phyloP scores from a whole-genome alignment of 2,329 filamentous ascomycete species.

The Sclerotinia glacialis region DNA sequence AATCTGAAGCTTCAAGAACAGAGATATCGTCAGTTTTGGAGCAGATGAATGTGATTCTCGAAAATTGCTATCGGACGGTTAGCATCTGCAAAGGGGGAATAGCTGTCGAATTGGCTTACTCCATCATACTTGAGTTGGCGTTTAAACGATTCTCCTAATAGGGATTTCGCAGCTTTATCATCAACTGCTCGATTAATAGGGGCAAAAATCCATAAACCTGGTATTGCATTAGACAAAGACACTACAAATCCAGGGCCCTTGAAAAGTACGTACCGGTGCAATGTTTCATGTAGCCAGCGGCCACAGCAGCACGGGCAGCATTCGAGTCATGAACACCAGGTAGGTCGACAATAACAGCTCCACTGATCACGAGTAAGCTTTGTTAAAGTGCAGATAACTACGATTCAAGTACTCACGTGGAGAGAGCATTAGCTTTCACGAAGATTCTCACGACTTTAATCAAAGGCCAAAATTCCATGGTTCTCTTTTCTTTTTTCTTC shows the following conservation, averaged over 20 bases:
- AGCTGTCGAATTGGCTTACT: constrained; percentile 26
- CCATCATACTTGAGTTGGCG: constrained; percentile 59
- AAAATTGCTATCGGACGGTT: constrained; percentile 10
- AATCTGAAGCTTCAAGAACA: constrained; percentile 41
- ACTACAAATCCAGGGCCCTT: neutral
- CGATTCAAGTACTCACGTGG: constrained; percentile 23
- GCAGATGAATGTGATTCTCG: constrained; percentile 50
- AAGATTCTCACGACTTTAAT: constrained; percentile 45
- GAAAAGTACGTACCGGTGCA: constrained; percentile 43
- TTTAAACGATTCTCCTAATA: constrained; percentile 57
- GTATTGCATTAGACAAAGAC: neutral
- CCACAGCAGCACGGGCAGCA: constrained; percentile 46
- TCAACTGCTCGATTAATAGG: constrained; percentile 60
- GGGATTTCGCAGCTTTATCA: constrained; percentile 54
- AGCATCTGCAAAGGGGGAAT: neutral
- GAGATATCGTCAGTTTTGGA: constrained; percentile 61
- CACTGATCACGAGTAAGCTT: constrained; percentile 36
- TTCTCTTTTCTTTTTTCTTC: constrained; percentile 30
- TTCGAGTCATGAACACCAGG: constrained; percentile 54
- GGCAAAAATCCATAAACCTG: constrained; percentile 59
- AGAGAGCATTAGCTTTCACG: constrained; percentile 46
- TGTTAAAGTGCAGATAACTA: neutral
- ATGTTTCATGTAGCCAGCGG: constrained; percentile 55
- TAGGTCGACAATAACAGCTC: constrained; percentile 52
- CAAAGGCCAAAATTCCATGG: constrained; percentile 44